A percentile compares a stretch with the other conserved stretches of the same genome.
phyloP scores from a whole-genome alignment of 2,329 filamentous ascomycete genomes.

The Capronia epimyces region DNA sequence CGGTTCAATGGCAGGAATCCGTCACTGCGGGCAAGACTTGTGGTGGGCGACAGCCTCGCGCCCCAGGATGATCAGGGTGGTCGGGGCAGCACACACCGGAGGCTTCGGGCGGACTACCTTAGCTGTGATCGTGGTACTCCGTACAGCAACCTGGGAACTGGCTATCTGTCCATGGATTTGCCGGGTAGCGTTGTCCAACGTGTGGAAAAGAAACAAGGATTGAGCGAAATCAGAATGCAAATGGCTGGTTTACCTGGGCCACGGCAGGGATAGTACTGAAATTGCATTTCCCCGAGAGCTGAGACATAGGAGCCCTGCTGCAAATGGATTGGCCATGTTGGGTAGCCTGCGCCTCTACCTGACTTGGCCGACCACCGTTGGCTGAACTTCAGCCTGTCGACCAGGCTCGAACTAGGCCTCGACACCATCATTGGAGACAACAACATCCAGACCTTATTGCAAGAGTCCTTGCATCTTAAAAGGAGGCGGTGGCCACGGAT shows the following conservation, averaged over 20 bases:
- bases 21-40: conserved; percentile 17
- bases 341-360: not conserved
- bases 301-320: not conserved
- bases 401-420: not conserved
- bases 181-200: too few species aligned
- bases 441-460: too few species aligned
- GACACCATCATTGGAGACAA: not conserved
- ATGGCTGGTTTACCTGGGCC: too few species aligned
- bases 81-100: not conserved
- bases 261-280: too few species aligned
- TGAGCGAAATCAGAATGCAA: too few species aligned
- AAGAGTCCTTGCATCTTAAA: too few species aligned
- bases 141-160: too few species aligned
- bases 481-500: too few species aligned
- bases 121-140: too few species aligned
- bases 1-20: conserved; percentile 19
- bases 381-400: not conserved
- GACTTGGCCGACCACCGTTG: not conserved
- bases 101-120: too few species aligned
- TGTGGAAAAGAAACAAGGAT: too few species aligned
- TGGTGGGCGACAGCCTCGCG: conserved; percentile 7
- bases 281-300: not conserved
- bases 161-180: too few species aligned
- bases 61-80: not conserved
- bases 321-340: not conserved